These are phyloP conservation scores for Ophiostoma piceae DNA, from an alignment of 2,329 filamentous ascomycete genomes.

Conservation along the genomic window DNA sequence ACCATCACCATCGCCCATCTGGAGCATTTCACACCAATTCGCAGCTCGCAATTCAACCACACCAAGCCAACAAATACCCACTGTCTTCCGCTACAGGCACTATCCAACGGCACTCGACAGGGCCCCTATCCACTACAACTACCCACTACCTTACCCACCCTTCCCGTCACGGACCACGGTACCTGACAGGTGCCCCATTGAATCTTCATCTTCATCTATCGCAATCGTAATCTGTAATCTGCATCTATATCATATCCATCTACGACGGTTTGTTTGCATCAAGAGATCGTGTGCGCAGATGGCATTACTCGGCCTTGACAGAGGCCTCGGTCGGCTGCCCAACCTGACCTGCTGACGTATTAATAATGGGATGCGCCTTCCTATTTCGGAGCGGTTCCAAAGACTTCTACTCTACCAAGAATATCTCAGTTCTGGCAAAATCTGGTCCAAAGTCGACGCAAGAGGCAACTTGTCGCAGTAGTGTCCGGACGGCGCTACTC, in stretches of 20 bases:
- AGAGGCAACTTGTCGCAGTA: not conserved
- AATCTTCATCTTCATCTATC: slow-evolving; percentile 10
- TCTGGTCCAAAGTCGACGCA: not conserved
- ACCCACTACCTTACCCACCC: slow-evolving; percentile 24
- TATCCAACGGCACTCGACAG: slow-evolving; percentile 13
- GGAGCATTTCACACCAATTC: not conserved
- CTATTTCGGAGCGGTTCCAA: not conserved
- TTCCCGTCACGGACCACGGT: slow-evolving; percentile 27
- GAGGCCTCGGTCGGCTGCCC: not conserved
- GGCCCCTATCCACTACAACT: slow-evolving; percentile 23
- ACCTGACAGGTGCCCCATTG: slow-evolving; percentile 27
- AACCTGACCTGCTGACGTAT: not conserved
- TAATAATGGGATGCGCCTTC: not conserved
- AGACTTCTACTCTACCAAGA: not conserved
- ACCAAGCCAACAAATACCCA: not conserved
- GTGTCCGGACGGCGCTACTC: not conserved
- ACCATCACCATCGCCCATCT: not conserved
- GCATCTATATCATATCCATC: not conserved
- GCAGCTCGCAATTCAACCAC: not conserved
- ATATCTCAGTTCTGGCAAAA: not conserved
- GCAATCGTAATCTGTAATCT: not conserved
- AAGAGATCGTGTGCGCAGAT: not conserved
- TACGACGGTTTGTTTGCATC: not conserved
- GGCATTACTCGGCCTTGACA: not conserved
- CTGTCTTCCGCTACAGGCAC: slow-evolving; percentile 10